Base-by-base conservation (phyloP, 2,329 filamentous ascomycete genomes). In the Purpureocillium takamizusanense region DNA sequence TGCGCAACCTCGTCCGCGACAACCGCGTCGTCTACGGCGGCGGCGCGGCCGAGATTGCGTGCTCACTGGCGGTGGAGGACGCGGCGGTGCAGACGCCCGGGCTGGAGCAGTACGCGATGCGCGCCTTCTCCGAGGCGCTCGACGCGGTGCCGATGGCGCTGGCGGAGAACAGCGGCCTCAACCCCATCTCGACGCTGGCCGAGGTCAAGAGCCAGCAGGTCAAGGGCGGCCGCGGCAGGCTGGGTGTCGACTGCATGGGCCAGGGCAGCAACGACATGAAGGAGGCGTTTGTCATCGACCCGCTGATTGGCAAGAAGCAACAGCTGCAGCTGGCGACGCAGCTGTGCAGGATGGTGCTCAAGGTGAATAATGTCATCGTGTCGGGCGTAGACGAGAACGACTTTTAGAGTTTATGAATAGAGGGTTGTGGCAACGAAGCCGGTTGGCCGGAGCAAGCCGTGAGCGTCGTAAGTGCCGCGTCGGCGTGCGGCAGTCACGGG, bases 81-180 rank as follows among this genome's bases (percentile, higher is more conserved):
- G 90, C 87, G 18, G 90, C 90, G 32, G 81, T 89, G 56, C 86
- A 94, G 80, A 95, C 87, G 37, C 86, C 89, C 17, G 92, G 92
- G n/a, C 78, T 98, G 30, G 90, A 95, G 67, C 92, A 98, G 66
- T 98, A 98, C 63, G 89, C 90, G 48, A 98, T 98, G 90, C 86
- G 92, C 45, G 92, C 92, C 17, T 98, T 98, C 59, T 78, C 92
- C 44, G 90, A 97, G 63, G 94, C 92, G 5, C 78, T 98, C 28
- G 92, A 98, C 62, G 75, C 86, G 2, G 75, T 98, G 1, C 92
- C 92, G 27, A 92, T 98, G 87, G 87, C 92, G 2, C 74, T 98
- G 43, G 89, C 92, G 9, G 90, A 98, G 74, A 98, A 98, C 74
- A 94, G 86, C 50, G 92, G 92, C 45, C 72, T 97, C 46, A 94